Percentiles rank a stretch among this genome's conserved stretches.
Conservation (phyloP, 2,329 filamentous ascomycete genomes). For the Fusarium praegraminearum region DNA sequence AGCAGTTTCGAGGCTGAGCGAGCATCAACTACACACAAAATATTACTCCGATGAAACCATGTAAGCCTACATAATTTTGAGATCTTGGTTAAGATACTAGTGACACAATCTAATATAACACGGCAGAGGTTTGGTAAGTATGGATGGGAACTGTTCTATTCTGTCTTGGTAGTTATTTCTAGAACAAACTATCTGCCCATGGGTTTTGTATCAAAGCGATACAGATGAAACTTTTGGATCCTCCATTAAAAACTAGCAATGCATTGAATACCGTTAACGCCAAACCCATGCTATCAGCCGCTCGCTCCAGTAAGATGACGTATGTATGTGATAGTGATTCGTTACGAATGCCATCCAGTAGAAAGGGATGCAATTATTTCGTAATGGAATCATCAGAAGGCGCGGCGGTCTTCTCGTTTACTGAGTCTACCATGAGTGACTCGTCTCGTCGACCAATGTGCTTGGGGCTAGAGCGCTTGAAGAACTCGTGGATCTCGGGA, state of each 20-base stretch:
- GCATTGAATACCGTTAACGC: slow-evolving; percentile 36
- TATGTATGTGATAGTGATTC: slow-evolving; percentile 5
- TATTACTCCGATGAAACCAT: neutral
- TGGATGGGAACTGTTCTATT: neutral
- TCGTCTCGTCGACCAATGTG: slow-evolving; percentile 37
- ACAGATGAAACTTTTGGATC: slow-evolving; percentile 2
- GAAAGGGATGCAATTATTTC: slow-evolving; percentile 14
- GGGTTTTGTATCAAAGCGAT: slow-evolving; percentile 1
- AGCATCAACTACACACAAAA: neutral
- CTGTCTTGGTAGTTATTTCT: neutral
- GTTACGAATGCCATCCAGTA: neutral
- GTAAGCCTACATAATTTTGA: neutral
- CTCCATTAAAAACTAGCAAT: slow-evolving; percentile 13
- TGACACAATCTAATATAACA: neutral
- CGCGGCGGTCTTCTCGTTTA: slow-evolving; percentile 49
- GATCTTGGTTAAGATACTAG: neutral
- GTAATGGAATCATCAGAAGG: slow-evolving; percentile 38
- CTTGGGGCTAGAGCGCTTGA: slow-evolving; percentile 58
- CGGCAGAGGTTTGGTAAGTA: neutral
- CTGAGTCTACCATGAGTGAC: slow-evolving; percentile 39
- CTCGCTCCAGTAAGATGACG: slow-evolving; percentile 15
- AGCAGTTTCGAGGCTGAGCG: neutral
- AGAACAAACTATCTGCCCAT: neutral
- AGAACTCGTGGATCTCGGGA: slow-evolving; percentile 67
- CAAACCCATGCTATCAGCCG: slow-evolving; percentile 39